These are phyloP conservation scores for Trypanosoma theileri DNA, from an alignment of 208 protist species.

Conservation along the genomic window DNA sequence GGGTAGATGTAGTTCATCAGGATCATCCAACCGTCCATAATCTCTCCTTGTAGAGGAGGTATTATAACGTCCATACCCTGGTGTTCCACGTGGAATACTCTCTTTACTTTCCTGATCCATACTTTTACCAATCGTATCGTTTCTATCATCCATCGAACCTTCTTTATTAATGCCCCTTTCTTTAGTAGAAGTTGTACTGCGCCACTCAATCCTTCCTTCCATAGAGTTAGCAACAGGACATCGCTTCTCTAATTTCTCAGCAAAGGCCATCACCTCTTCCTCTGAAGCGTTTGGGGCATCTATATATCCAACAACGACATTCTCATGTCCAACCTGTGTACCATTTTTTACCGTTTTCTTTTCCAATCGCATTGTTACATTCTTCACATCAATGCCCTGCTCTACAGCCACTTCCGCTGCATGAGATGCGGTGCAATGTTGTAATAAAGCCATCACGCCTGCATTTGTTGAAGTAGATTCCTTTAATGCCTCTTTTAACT, in stretches of 20 bases:
- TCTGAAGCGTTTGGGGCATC: conserved; percentile 64
- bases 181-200: background rate
- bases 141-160: background rate
- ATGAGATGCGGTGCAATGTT: conserved; percentile 85
- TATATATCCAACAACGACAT: conserved; percentile 84
- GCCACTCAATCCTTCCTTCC: conserved; percentile 38
- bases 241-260: conserved; percentile 64
- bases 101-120: background rate
- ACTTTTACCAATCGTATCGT: background rate
- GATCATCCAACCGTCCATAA: conserved; percentile 10
- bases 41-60: conserved; percentile 1
- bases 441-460: conserved; percentile 70
- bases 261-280: conserved; percentile 79
- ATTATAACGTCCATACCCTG: conserved; percentile 9
- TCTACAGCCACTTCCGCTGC: conserved; percentile 83
- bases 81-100: conserved; percentile 4
- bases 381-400: conserved; percentile 78
- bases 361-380: conserved; percentile 75
- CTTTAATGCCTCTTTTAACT: conserved; percentile 33
- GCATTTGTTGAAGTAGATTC: conserved; percentile 60
- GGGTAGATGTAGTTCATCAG: conserved; percentile 42
- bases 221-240: conserved; percentile 73
- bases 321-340: conserved; percentile 42
- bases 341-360: conserved; percentile 43
- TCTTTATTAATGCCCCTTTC: background rate